Percentiles rank a stretch among this genome's conserved stretches.
phyloP scores from a whole-genome alignment of 2,329 filamentous ascomycete genomes.

The Periglandula ipomoeae region DNA sequence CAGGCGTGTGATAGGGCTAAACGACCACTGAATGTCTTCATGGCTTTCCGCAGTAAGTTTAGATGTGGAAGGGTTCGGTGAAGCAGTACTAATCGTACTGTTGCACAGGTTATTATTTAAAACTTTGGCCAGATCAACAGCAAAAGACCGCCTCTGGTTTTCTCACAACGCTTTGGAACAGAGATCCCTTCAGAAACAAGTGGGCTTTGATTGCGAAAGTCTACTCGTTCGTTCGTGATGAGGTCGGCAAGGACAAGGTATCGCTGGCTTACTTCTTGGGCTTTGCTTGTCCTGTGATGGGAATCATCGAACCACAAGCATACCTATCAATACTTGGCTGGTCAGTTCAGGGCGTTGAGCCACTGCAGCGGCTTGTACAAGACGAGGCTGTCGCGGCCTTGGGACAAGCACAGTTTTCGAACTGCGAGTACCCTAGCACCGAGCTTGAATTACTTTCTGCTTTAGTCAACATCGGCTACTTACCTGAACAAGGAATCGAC shows the following conservation, averaged over 20 bases:
- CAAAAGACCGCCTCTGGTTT: conserved; percentile 45
- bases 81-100: background rate
- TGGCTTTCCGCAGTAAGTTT: conserved; percentile 22
- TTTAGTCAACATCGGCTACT: conserved; percentile 17
- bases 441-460: conserved; percentile 19
- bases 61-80: too few species aligned
- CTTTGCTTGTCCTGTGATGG: conserved; percentile 35
- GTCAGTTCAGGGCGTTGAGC: conserved; percentile 24
- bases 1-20: conserved; percentile 13
- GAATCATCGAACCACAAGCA: conserved; percentile 31
- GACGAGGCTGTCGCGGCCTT: conserved; percentile 4
- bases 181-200: conserved; percentile 39
- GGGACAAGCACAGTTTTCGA: conserved; percentile 1
- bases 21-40: conserved; percentile 23
- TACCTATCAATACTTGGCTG: conserved; percentile 41
- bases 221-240: conserved; percentile 44
- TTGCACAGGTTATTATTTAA: conserved; percentile 35
- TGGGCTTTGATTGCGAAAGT: conserved; percentile 45
- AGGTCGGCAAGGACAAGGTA: conserved; percentile 35
- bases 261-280: conserved; percentile 37
- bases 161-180: conserved; percentile 38
- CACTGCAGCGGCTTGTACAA: conserved; percentile 11
- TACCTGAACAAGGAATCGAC: conserved; percentile 13
- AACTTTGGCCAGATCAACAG: conserved; percentile 33
- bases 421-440: conserved; percentile 14